phyloP scores from a whole-genome alignment of 106 monocot genomes.

The Dendrobium officinale region DNA sequence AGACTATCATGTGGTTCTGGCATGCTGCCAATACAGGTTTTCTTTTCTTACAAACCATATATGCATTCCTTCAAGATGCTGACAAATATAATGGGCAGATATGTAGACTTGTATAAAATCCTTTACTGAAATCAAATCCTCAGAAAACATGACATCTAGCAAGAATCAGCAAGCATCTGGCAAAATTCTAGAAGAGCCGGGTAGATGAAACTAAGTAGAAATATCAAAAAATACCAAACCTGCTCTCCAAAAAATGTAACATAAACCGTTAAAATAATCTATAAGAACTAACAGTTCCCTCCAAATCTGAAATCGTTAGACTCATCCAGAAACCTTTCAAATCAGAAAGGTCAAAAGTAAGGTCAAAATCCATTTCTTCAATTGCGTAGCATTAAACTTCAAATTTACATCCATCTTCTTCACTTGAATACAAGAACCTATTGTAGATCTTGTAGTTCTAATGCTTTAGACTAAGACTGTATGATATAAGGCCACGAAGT shows the following conservation, averaged over 20 bases:
- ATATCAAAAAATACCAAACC: conserved; percentile 4
- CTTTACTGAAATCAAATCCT: neutral
- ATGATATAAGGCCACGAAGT: neutral
- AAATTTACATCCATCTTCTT: neutral
- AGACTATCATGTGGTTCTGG: neutral
- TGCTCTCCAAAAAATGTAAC: conserved; percentile 1
- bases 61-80: neutral
- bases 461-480: neutral
- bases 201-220: neutral
- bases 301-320: neutral
- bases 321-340: neutral
- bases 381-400: neutral
- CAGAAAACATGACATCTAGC: neutral
- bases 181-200: conserved; percentile 2
- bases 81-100: neutral
- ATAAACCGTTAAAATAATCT: neutral
- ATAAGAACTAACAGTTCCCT: neutral
- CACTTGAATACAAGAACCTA: neutral
- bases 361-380: neutral
- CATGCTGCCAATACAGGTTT: neutral
- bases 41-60: neutral
- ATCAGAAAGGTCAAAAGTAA: neutral
- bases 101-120: neutral
- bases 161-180: conserved; percentile 1
- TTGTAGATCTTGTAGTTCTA: neutral